phyloP scores from a whole-genome alignment of 441 rosid species.

The Pelargonium citronellum region DNA sequence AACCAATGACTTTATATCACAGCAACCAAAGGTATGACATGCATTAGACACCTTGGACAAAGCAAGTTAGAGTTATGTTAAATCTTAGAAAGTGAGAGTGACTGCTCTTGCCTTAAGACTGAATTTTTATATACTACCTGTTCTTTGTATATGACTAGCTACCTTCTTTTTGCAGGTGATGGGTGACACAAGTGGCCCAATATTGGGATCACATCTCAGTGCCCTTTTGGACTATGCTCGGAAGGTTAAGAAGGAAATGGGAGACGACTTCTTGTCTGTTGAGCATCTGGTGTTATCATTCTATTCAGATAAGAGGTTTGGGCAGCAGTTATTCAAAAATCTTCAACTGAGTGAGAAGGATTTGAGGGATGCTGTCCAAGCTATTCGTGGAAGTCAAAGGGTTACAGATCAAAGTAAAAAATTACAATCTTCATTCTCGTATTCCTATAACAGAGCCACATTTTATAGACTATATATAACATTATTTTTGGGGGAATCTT shows the following conservation, averaged over 20 bases:
- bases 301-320: constrained; percentile 64
- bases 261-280: constrained; percentile 68
- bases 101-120: neutral
- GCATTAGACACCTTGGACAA: neutral
- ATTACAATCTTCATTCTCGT: constrained; percentile 3
- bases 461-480: neutral
- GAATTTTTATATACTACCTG: no score
- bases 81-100: neutral
- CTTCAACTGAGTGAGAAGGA: constrained; percentile 55
- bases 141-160: neutral
- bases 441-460: neutral
- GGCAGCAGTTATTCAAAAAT: constrained; percentile 50
- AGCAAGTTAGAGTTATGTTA: neutral
- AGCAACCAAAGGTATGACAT: constrained; percentile 61
- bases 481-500: neutral
- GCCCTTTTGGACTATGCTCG: constrained; percentile 51
- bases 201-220: constrained; percentile 49
- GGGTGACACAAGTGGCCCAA: constrained; percentile 63
- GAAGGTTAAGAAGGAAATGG: constrained; percentile 64
- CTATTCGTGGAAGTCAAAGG: constrained; percentile 74
- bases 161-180: constrained; percentile 37
- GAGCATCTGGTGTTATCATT: constrained; percentile 69
- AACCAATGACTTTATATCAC: constrained; percentile 50
- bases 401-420: constrained; percentile 80
- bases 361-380: constrained; percentile 59